These are phyloP conservation scores for Volvox carteri DNA, from an alignment of 163 green algal species.

Conservation along the genomic window DNA sequence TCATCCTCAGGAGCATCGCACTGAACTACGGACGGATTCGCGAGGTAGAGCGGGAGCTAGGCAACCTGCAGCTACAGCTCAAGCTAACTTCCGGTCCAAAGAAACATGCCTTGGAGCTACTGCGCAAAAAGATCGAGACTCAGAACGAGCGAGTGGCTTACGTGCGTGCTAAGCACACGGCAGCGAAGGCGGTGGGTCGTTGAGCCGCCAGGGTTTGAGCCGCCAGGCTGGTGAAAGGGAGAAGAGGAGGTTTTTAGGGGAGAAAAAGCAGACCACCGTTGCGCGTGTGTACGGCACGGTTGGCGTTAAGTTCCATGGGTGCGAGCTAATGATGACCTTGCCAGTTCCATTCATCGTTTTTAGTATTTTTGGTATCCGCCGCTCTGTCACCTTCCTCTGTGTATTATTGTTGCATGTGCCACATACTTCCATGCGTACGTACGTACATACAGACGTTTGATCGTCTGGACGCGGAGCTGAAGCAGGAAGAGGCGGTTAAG, in stretches of 20 bases:
- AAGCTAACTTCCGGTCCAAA: constrained; percentile 75
- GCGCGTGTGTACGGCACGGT: too few species aligned
- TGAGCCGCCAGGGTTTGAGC: not conserved
- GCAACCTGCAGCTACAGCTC: constrained; percentile 72
- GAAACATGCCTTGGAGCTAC: constrained; percentile 72
- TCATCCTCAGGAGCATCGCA: constrained; percentile 60
- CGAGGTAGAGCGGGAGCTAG: constrained; percentile 71
- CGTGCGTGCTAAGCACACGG: constrained; percentile 54
- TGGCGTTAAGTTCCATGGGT: too few species aligned
- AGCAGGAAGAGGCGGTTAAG: constrained; percentile 70
- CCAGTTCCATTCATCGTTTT: too few species aligned
- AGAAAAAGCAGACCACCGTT: too few species aligned
- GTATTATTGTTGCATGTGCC: too few species aligned
- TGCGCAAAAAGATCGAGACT: constrained; percentile 77
- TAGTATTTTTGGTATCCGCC: too few species aligned
- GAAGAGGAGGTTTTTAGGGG: too few species aligned
- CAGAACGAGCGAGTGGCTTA: constrained; percentile 69
- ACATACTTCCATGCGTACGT: too few species aligned
- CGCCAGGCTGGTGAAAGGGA: too few species aligned
- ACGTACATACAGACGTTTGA: constrained; percentile 64
- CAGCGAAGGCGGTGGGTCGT: constrained; percentile 66
- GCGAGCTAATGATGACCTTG: too few species aligned
- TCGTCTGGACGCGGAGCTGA: constrained; percentile 60
- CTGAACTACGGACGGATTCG: constrained; percentile 67
- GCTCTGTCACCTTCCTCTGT: too few species aligned